Evolutionary conservation across 1,284 basidiomycete species (phyloP), one percentile per base, ranked within the genome.

Genomic region (Ustilago loliicola): DNA sequence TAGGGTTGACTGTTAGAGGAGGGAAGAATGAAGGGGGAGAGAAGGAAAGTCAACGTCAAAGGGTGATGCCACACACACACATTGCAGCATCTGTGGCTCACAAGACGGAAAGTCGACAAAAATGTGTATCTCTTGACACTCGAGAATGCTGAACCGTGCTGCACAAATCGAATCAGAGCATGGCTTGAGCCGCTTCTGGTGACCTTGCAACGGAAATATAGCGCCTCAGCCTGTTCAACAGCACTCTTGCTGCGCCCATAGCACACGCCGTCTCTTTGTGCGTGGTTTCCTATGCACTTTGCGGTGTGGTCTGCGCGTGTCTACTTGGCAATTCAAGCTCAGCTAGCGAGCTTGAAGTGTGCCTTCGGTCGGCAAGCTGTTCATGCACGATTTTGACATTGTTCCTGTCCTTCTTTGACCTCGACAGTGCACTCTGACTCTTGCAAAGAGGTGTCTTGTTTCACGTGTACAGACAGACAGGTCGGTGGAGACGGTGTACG

Each of bases 361-460:
- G 45, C 45, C 38, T 50, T 50, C 36, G 36, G 47, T 36, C 40
- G 17, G 45, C 45, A 23, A 8, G 19, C 45, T 23, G 11, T 56
- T 55, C 45, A 66, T 66, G 64, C 64, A 66, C 64, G 57, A 48
- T 66, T 52, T 47, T 56, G 45, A 29, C 54, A 11, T 47, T 47
- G 45, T 47, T 47, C 45, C 23, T 23, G 23, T 47, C n/a, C 45
- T 47, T n/a, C 36, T 15, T 38, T 38, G 32, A 11, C 3, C 36
- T 38, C 17, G 36, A 38, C 36, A 38, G 38, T 32, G 27, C 34
- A 23, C 32, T 36, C 45, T 36, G 45, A 19, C n/a, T 48, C 30
- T 27, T 56, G 54, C 29, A 1, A 58, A 13, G 56, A 27, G 27
- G 34, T 59, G n/a, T n/a, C n/a, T n/a, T n/a, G n/a, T n/a, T n/a